Conservation (phyloP, 768 basidiomycete genomes). For the Fomitopsis pulvina region DNA sequence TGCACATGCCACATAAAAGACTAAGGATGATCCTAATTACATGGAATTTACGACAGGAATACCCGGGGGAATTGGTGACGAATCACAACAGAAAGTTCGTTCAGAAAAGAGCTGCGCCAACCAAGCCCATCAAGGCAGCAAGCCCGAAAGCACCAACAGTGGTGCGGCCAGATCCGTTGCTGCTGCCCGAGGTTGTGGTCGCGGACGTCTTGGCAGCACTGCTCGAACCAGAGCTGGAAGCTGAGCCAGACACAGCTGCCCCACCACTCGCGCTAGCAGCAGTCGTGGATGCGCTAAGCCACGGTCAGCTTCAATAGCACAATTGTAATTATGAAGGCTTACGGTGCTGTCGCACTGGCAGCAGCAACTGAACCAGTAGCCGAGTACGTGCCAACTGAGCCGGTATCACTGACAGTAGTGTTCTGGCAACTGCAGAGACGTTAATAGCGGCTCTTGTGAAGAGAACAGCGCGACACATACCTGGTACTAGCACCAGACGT, state of each 20-base stretch:
- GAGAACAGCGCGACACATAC: conserved; percentile 1
- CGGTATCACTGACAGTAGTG: no score
- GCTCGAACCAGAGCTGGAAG: conserved; percentile 4
- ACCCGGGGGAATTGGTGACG: background rate
- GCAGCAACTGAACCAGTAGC: no score
- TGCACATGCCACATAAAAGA: no score
- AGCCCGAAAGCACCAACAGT: conserved; percentile 33
- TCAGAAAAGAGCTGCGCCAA: conserved; percentile 41
- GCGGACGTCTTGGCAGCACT: conserved; percentile 1
- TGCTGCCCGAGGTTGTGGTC: conserved; percentile 13
- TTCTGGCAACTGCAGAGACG: background rate
- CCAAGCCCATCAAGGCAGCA: conserved; percentile 43
- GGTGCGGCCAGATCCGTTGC: conserved; percentile 29
- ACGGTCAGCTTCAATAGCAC: background rate
- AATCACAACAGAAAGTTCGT: background rate
- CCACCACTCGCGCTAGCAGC: conserved; percentile 6
- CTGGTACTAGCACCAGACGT: conserved; percentile 24
- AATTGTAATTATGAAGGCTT: background rate
- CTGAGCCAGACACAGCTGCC: conserved; percentile 16
- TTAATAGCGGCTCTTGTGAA: conserved; percentile 3
- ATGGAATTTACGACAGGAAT: background rate
- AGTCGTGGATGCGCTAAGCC: conserved; percentile 1
- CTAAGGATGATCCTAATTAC: background rate
- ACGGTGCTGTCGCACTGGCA: background rate
- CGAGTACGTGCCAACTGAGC: no score